phyloP scores from a whole-genome alignment of 208 protist genomes.

The Leishmania tropica region DNA sequence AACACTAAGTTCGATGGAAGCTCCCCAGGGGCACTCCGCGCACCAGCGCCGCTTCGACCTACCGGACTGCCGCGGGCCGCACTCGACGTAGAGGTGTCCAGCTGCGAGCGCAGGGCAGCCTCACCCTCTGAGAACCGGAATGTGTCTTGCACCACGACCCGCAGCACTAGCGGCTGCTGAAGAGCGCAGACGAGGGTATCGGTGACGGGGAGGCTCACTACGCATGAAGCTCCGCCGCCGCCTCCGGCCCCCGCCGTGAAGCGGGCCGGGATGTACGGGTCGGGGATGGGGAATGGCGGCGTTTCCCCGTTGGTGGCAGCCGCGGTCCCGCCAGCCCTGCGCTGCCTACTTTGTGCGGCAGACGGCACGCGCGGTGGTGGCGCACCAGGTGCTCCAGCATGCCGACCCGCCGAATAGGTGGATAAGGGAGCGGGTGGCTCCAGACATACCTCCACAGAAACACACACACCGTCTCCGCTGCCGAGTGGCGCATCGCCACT shows the following conservation, averaged over 20 bases:
- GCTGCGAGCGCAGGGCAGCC: conserved; percentile 5
- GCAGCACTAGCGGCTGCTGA: conserved; percentile 27
- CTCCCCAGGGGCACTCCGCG: not conserved
- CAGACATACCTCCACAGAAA: conserved; percentile 4
- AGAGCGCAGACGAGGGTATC: conserved; percentile 11
- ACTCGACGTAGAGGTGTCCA: conserved; percentile 5
- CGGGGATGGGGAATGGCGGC: not conserved
- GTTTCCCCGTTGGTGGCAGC: not conserved
- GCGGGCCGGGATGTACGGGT: conserved; percentile 20
- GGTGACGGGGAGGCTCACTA: conserved; percentile 19
- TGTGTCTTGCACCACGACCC: conserved; percentile 24
- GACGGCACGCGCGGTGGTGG: not conserved
- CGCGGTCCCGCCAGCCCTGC: conserved; percentile 1
- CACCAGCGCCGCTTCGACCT: not conserved
- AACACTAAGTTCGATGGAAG: not conserved
- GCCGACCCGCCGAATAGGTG: not conserved
- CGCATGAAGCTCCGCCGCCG: conserved; percentile 4
- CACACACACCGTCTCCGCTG: conserved; percentile 2
- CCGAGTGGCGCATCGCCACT: not conserved
- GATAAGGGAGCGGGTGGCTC: not conserved
- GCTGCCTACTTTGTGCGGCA: conserved; percentile 2
- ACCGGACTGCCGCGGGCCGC: not conserved
- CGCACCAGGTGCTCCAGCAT: not conserved
- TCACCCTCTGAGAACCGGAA: conserved; percentile 14
- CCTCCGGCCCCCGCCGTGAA: conserved; percentile 9